Percentiles rank a stretch among this genome's conserved stretches.
phyloP scores from a whole-genome alignment of 192 early-diverging fungal species.

The Chytriomyces confervae region DNA sequence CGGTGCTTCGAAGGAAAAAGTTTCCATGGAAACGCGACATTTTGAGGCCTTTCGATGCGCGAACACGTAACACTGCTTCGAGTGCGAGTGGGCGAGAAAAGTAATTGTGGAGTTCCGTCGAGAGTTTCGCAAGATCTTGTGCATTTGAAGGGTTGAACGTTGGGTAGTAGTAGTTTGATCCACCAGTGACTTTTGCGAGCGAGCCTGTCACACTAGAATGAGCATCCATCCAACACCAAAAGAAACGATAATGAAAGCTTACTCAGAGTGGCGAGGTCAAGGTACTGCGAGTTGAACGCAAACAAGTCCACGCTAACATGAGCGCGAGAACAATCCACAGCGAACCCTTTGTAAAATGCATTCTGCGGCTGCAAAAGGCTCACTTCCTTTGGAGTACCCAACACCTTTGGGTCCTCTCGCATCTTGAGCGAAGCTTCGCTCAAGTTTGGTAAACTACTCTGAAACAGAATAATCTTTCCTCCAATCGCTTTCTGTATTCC shows the following conservation, averaged over 20 bases:
- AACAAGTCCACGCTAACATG: constrained; percentile 94
- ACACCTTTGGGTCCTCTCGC: constrained; percentile 82
- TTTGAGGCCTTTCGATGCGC: constrained; percentile 86
- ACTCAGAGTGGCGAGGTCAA: constrained; percentile 90
- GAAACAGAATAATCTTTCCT: constrained; percentile 88
- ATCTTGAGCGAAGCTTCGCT: constrained; percentile 81
- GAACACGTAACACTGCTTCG: constrained; percentile 93
- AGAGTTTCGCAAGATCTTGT: constrained; percentile 85
- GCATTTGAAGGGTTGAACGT: constrained; percentile 80
- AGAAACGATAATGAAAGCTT: constrained; percentile 37
- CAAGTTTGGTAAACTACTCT: constrained; percentile 82
- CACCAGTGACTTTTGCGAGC: constrained; percentile 85
- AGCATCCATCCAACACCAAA: too few species aligned
- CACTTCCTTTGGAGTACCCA: constrained; percentile 91
- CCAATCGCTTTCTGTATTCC: constrained; percentile 69
- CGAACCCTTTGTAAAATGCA: constrained; percentile 89
- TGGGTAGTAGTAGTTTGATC: constrained; percentile 88
- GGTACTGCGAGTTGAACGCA: constrained; percentile 81
- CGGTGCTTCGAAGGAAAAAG: constrained; percentile 95
- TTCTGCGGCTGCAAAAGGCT: constrained; percentile 81
- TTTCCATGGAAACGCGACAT: constrained; percentile 96
- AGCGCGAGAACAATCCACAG: constrained; percentile 86
- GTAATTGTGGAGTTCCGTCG: constrained; percentile 80
- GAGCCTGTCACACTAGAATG: constrained; percentile 51
- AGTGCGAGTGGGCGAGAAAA: constrained; percentile 80